These are phyloP conservation scores for Pelagophyceae sp. DNA, from an alignment of 352 stramenopile genomes.

Conservation along the genomic window DNA sequence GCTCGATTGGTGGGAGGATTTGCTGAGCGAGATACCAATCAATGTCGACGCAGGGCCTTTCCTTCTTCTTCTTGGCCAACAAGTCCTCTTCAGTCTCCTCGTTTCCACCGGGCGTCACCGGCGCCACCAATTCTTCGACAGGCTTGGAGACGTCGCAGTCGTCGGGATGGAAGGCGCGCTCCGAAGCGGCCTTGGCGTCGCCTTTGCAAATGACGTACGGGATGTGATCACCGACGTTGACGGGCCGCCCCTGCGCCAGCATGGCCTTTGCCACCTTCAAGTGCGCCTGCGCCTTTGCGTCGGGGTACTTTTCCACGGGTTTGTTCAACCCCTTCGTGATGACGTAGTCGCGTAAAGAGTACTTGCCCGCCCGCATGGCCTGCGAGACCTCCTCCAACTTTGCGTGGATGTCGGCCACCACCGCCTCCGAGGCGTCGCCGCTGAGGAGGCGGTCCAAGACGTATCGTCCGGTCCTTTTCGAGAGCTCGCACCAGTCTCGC, in stretches of 20 bases:
- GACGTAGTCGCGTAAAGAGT: conserved; percentile 91
- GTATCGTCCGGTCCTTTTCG: conserved; percentile 87
- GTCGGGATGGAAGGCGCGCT: conserved; percentile 70
- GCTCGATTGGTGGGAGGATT: conserved; percentile 93
- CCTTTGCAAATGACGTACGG: conserved; percentile 90
- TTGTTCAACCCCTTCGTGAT: conserved; percentile 99
- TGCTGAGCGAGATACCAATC: conserved; percentile 92
- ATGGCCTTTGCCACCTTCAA: conserved; percentile 94
- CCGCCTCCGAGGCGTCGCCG: conserved; percentile 78
- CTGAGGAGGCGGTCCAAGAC: conserved; percentile 95
- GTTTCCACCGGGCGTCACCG: conserved; percentile 24
- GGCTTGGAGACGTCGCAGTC: conserved; percentile 45
- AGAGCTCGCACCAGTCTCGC: conserved; percentile 96
- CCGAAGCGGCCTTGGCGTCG: conserved; percentile 34
- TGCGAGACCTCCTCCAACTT: conserved; percentile 78
- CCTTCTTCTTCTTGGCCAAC: background rate
- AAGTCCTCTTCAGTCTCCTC: background rate
- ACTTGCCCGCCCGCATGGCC: conserved; percentile 81
- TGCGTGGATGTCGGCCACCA: conserved; percentile 92
- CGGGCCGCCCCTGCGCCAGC: conserved; percentile 80
- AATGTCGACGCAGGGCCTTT: conserved; percentile 62
- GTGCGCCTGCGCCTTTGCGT: conserved; percentile 89
- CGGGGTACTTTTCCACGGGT: conserved; percentile 90
- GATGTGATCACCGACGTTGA: conserved; percentile 97
- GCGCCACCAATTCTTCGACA: conserved; percentile 31